phyloP scores from a whole-genome alignment of 164 flowering plant species.

The Kalanchoe fedtschenkoi region DNA sequence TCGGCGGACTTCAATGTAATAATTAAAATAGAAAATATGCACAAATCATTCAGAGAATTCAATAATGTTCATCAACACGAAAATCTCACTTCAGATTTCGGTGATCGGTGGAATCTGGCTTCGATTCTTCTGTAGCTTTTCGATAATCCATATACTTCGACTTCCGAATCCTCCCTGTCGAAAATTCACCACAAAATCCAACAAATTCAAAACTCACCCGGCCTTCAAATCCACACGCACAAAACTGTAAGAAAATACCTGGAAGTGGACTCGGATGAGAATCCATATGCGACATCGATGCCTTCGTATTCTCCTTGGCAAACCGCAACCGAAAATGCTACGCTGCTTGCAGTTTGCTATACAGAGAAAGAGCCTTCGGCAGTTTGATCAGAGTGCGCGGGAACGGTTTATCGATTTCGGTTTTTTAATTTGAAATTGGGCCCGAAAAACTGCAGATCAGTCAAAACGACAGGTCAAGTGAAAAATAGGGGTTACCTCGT shows the following conservation, averaged over 20 bases:
- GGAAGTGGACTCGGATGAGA: background rate
- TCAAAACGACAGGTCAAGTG: no score
- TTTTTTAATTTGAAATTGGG: no score
- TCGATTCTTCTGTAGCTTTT: background rate
- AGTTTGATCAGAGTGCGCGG: no score
- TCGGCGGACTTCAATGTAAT: no score
- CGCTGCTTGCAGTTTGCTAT: background rate
- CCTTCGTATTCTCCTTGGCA: background rate
- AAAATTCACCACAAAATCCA: background rate
- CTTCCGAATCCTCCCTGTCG: constrained; percentile 5
- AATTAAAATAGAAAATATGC: background rate
- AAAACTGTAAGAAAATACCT: constrained; percentile 1
- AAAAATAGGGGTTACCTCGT: no score
- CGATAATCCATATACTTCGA: constrained; percentile 2
- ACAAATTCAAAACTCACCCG: background rate
- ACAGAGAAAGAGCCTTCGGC: no score
- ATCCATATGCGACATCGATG: background rate
- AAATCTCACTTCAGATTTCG: background rate
- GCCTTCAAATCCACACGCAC: constrained; percentile 2
- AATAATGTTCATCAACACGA: background rate
- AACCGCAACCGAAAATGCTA: background rate
- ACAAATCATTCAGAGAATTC: background rate
- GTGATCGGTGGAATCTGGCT: background rate
- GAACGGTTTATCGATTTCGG: no score
- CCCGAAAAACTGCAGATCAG: no score